Base-by-base conservation (phyloP, 345 rosid genomes). In the Hypericum perforatum region DNA sequence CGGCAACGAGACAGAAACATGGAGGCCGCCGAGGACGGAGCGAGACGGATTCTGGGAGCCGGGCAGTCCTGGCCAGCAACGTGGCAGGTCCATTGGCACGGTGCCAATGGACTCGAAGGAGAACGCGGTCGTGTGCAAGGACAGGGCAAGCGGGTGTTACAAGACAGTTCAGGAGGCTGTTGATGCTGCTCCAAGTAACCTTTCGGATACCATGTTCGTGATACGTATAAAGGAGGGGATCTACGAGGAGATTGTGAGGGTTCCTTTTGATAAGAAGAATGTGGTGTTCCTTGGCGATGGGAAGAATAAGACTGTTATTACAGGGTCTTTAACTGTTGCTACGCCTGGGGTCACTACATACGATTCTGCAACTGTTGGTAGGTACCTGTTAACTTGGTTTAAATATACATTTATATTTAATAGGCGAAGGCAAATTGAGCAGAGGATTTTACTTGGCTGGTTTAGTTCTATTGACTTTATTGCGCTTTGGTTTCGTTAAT, bases 281-380 rank as follows among this genome's bases (percentile, higher is more conserved):
- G 80, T 91, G 0, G 95, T 91, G 39, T 87, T 91, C 12, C 36
- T 82, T 10, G 98, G 98, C 0, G 95, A 87, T 0, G 96, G 96
- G 16, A 78, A 68, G 74, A 92, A 95, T 59, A 87, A 76, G 70
- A 85, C 98, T n/a, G 81, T 91, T 38, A 87, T 91, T 58, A 76
- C 95, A 0, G 86, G 90, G 6, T 71, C 90, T 7, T 54, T 72
- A 14, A 71, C 57, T n/a, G 89, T 57, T 11, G 90, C 80, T 0
- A 77, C 59, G 59, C 68, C 70, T n/a, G 94, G 98, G 6, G 42
- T 83, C 39, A 72, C 85, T 39, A 87, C 98, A 3, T 85, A 78
- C 37, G 72, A 79, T 47, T 61, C 96, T 8, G 92, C 98, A 3
- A 85, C 96, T 11, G 86, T 91, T 37, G 96, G 98, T 91, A 67